Conservation (phyloP, 2,329 filamentous ascomycete species). For the Biscogniauxia mediterranea region DNA sequence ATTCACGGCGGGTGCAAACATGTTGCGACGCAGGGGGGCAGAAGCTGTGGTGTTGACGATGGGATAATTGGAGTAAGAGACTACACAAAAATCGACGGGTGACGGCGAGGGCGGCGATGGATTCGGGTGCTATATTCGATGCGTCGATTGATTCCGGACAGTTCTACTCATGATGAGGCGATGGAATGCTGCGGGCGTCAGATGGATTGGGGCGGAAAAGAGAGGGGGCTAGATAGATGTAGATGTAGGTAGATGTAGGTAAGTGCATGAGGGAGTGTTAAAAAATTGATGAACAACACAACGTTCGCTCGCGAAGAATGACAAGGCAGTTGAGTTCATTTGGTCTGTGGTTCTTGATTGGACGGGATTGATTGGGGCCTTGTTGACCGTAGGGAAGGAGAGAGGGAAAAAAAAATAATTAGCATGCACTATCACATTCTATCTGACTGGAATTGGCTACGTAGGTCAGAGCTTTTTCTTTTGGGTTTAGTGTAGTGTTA, state of each 20-base stretch:
- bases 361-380: constrained; percentile 28
- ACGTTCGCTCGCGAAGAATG: constrained; percentile 30
- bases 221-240: constrained; percentile 10
- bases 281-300: constrained; percentile 18
- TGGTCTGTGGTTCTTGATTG: constrained; percentile 17
- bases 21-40: constrained; percentile 32
- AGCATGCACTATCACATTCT: constrained; percentile 14
- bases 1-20: constrained; percentile 59
- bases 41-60: constrained; percentile 11
- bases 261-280: constrained; percentile 12
- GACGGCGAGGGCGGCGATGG: constrained; percentile 1
- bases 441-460: not conserved
- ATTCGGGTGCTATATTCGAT: constrained; percentile 22
- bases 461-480: not conserved
- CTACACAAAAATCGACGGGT: constrained; percentile 4
- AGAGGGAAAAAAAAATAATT: constrained; percentile 20
- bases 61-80: constrained; percentile 9
- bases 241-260: constrained; percentile 11
- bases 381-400: constrained; percentile 18
- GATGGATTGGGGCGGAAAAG: constrained; percentile 11
- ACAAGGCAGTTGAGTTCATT: constrained; percentile 26
- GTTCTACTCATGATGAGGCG: constrained; percentile 22
- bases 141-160: constrained; percentile 23
- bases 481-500: too few species aligned
- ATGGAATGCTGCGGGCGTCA: constrained; percentile 4